phyloP scores from a whole-genome alignment of 1,284 basidiomycete genomes.

The Ustilago xerochloae region DNA sequence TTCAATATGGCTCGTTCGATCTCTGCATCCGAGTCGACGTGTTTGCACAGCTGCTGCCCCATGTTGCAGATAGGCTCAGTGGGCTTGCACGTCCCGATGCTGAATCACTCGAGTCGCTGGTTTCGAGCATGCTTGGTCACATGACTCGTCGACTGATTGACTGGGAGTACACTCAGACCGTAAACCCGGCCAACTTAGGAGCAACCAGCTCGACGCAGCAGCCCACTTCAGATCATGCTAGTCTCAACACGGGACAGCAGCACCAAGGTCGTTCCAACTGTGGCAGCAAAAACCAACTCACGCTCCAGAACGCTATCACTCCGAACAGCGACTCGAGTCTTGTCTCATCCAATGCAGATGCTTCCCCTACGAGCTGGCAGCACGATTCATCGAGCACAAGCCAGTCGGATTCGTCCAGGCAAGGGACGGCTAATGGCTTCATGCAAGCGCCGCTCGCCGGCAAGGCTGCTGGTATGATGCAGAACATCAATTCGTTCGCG shows the following conservation, averaged over 20 bases:
- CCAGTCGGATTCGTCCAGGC: neutral
- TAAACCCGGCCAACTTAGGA: neutral
- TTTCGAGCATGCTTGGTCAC: conserved; percentile 17
- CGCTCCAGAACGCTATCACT: neutral
- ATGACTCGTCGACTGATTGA: conserved; percentile 14
- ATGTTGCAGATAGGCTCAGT: conserved; percentile 10
- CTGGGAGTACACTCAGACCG: neutral
- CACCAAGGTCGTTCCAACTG: no score
- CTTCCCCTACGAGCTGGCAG: conserved; percentile 2
- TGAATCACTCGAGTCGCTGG: conserved; percentile 16
- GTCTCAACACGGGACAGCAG: neutral
- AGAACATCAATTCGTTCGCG: neutral
- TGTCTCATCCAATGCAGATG: neutral
- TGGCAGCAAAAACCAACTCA: neutral
- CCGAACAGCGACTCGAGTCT: neutral
- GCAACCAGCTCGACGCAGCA: neutral
- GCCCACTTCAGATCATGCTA: neutral
- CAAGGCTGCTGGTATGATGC: neutral
- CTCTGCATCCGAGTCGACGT: conserved; percentile 9
- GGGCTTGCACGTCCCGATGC: neutral
- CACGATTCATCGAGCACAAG: neutral
- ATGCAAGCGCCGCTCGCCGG: conserved; percentile 1
- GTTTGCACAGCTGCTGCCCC: conserved; percentile 14
- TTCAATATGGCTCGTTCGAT: conserved; percentile 4
- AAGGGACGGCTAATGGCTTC: neutral